Conservation (phyloP, 179 eudicot genomes). For the Silene coronaria region DNA sequence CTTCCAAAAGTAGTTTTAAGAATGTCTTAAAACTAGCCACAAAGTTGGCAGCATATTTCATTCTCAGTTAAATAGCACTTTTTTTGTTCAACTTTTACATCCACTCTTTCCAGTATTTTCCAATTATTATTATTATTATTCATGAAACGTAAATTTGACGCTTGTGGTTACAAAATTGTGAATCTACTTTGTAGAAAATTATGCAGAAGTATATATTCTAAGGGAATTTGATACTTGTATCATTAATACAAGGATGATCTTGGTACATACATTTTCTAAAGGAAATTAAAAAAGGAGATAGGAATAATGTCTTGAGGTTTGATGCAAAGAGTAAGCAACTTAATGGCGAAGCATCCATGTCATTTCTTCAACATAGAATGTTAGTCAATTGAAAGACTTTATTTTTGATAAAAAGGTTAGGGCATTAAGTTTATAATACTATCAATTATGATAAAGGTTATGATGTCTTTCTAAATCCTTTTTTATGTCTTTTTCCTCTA, state of each 20-base stretch:
- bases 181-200: slow-evolving; percentile 14
- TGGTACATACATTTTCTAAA: slow-evolving; percentile 17
- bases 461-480: slow-evolving; percentile 4
- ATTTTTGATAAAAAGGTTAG: slow-evolving; percentile 5
- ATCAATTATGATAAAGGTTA: slow-evolving; percentile 7
- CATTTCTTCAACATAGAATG: slow-evolving; percentile 1
- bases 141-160: no score
- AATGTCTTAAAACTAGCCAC: no score
- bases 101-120: not conserved
- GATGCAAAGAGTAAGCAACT: slow-evolving; percentile 28
- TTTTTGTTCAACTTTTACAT: no score
- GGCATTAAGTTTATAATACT: not conserved
- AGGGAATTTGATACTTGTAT: slow-evolving; percentile 21
- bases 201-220: slow-evolving; percentile 20
- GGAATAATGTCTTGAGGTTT: slow-evolving; percentile 17
- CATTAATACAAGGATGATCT: not conserved
- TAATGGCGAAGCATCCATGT: slow-evolving; percentile 26
- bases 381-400: slow-evolving; percentile 17
- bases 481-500: slow-evolving; percentile 7
- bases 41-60: no score
- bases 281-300: not conserved
- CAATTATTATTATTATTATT: no score
- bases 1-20: no score
- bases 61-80: no score
- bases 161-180: not conserved